These are phyloP conservation scores for Kodamaea lidongshanica DNA, from an alignment of 805 yeast species.

Conservation along the genomic window DNA sequence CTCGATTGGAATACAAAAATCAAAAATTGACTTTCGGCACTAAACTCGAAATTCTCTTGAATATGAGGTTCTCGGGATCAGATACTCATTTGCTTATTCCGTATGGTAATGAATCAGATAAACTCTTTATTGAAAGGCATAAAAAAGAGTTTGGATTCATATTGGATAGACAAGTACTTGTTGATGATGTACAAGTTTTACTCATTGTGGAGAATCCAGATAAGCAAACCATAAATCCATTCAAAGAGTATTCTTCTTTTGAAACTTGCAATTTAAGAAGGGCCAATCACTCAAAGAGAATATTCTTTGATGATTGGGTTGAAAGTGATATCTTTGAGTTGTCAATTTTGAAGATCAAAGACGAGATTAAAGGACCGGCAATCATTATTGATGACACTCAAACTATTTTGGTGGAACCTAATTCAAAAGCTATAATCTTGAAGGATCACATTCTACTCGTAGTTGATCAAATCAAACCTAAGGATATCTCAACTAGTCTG, in stretches of 20 bases:
- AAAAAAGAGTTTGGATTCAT: conserved; percentile 32
- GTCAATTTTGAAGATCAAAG: conserved; percentile 17
- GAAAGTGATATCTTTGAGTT: conserved; percentile 33
- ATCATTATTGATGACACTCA: conserved; percentile 29
- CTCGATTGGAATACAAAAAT: conserved; percentile 28
- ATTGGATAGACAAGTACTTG: conserved; percentile 29
- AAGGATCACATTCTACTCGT: conserved; percentile 19
- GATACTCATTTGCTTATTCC: conserved; percentile 79
- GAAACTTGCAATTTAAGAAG: too few relatives aligned
- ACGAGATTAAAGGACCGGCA: conserved; percentile 23
- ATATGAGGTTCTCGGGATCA: conserved; percentile 82
- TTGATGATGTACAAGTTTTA: conserved; percentile 33
- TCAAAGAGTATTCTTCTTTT: conserved; percentile 11
- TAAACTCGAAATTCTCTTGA: conserved; percentile 57
- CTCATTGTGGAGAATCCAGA: conserved; percentile 13
- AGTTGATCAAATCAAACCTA: conserved; percentile 17
- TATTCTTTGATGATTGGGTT: conserved; percentile 52
- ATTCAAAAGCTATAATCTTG: conserved; percentile 24
- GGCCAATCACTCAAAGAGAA: conserved; percentile 12
- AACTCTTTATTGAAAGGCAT: conserved; percentile 24
- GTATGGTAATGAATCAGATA: conserved; percentile 19
- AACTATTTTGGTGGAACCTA: conserved; percentile 29
- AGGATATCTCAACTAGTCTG: conserved; percentile 18
- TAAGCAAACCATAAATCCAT: conserved; percentile 13
- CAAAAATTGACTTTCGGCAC: conserved; percentile 52